A percentile compares a stretch with the other conserved stretches of the same genome.
These are phyloP conservation scores for Vinca minor DNA, from an alignment of 257 asterid genomes.

Conservation along the genomic window DNA sequence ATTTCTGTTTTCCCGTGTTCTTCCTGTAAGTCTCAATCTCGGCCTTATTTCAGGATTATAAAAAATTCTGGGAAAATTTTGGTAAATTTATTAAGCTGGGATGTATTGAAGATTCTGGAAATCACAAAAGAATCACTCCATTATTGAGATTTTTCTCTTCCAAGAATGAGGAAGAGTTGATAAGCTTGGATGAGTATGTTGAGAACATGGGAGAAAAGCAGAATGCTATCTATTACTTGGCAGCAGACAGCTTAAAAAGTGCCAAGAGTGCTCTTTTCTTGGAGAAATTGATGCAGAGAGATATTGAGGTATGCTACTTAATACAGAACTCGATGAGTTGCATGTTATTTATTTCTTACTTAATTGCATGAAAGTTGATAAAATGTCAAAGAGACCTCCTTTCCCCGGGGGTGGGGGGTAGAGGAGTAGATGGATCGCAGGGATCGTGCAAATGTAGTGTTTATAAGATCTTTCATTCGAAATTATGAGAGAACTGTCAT, in stretches of 20 bases:
- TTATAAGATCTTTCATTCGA: no score
- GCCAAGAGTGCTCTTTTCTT: constrained; percentile 93
- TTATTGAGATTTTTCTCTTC: constrained; percentile 80
- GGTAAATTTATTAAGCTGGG: constrained; percentile 91
- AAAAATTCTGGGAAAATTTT: constrained; percentile 96
- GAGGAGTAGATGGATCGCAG: background rate
- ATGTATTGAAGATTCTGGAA: constrained; percentile 93
- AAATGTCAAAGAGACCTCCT: background rate
- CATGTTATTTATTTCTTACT: background rate
- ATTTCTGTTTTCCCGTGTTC: background rate
- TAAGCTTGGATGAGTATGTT: constrained; percentile 81
- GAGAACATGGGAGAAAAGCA: constrained; percentile 97
- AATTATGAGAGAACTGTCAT: no score
- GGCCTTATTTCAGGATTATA: constrained; percentile 60
- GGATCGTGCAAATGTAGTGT: background rate
- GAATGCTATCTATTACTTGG: constrained; percentile 84
- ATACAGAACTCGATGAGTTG: background rate
- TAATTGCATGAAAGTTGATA: no score
- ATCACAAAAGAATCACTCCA: constrained; percentile 83
- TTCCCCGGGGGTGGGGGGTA: background rate
- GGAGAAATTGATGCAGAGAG: constrained; percentile 86
- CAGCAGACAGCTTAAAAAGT: constrained; percentile 93
- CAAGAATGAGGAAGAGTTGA: constrained; percentile 78
- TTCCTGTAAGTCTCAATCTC: background rate
- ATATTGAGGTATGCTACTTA: constrained; percentile 61